phyloP scores from a whole-genome alignment of 1,284 basidiomycete species.

The Ceratorhiza oryzae-sativae region DNA sequence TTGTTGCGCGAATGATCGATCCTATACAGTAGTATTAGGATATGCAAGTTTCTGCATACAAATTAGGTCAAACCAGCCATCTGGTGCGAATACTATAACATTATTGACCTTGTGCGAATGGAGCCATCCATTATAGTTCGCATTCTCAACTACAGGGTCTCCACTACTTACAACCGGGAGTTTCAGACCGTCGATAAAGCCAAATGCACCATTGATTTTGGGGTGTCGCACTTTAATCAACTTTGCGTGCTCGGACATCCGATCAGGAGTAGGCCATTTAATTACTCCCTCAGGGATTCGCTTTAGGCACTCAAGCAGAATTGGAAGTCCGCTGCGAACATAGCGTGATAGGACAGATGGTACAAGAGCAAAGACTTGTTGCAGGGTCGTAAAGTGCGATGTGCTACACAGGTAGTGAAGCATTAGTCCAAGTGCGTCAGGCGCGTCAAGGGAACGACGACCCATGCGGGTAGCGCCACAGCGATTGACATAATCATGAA shows the following conservation, averaged over 20 bases:
- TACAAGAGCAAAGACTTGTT: constrained; percentile 53
- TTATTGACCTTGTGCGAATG: constrained; percentile 53
- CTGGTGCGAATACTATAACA: constrained; percentile 49
- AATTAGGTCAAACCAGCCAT: too few species aligned
- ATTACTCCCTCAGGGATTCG: constrained; percentile 52
- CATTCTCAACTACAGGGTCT: constrained; percentile 57
- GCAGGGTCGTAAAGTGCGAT: constrained; percentile 53
- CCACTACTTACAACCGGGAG: constrained; percentile 44
- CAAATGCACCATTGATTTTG: constrained; percentile 54
- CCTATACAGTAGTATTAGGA: too few species aligned
- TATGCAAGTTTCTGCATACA: too few species aligned
- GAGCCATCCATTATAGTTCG: constrained; percentile 60
- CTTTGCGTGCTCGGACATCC: constrained; percentile 49
- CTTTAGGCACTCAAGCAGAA: constrained; percentile 51
- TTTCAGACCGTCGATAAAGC: constrained; percentile 49
- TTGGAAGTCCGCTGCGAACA: constrained; percentile 50
- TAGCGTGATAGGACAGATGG: constrained; percentile 50
- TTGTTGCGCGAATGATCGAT: too few species aligned
- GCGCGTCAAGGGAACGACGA: constrained; percentile 55
- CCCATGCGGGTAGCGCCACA: constrained; percentile 48
- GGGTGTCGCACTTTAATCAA: constrained; percentile 53
- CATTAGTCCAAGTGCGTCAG: constrained; percentile 56
- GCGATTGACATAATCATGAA: constrained; percentile 48
- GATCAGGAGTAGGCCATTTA: constrained; percentile 49
- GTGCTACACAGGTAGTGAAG: constrained; percentile 58